Base-by-base conservation (phyloP, 805 yeast species). In the Barnettozyma populi region DNA sequence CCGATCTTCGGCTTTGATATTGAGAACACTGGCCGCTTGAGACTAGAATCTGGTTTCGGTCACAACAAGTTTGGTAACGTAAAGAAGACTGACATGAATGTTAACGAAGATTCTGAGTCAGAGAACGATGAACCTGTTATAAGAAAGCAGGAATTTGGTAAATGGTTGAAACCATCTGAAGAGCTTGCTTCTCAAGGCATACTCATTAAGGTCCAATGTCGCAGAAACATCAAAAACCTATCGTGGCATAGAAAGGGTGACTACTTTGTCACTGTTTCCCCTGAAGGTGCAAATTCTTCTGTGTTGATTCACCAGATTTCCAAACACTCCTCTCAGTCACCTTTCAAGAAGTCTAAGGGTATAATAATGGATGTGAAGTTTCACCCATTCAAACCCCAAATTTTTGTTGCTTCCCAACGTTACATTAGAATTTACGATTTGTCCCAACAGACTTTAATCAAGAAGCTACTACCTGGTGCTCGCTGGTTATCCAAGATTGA, bases 161-260 rank as follows among this genome's bases (percentile, higher is more conserved):
- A 83, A 64, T 92, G 98, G 97, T 73, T 79, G 53, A 84, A 87
- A 53, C 96, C 98, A 39, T 72, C 80, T 4, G 72, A 72, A 48
- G 66, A 77, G 43, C 79, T 78, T 51, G 83, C 82, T 56, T 71
- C 75, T 32, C 71, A 77, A 45, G 95, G 95, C 47, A 81, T 90
- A 35, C 78, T 85, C 16, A 83, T 87, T 2, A 80, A 86, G 18
- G 76, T 94, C 43, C 78, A 85, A 45, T 74, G 85, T 52, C 77
- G 81, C 52, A 76, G 75, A 59, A 76, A 86, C 0, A 79, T 92
- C 52, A 90, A 88, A 68, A 84, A 82, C 61, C 56, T 94, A 20
- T 79, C 96, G 55, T 94, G 99, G 99, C 99, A 94, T 67, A 78
- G 97, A 66, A 86, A 86, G 62, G 99, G 99, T 60, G 99, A 94